Evolutionary conservation across 2,329 filamentous ascomycete species (phyloP).

Genomic region (Pseudogymnoascus sp.): DNA sequence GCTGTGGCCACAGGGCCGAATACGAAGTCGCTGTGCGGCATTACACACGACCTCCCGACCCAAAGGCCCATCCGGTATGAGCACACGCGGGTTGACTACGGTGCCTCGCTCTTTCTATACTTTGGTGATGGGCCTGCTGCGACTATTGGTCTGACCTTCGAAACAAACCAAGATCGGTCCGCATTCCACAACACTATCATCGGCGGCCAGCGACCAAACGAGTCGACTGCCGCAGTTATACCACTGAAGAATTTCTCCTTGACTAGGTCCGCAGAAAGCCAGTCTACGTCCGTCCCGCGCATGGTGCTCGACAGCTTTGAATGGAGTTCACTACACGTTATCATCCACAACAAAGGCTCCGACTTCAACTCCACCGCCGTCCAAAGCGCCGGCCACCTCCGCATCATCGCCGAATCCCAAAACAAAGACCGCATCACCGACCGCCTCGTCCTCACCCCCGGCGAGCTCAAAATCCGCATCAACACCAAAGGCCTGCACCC

Average conservation of each 20-base stretch:
- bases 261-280: conserved; percentile 43
- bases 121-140: conserved; percentile 34
- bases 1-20: conserved; percentile 70
- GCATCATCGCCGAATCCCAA: conserved; percentile 67
- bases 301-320: conserved; percentile 31
- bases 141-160: conserved; percentile 71
- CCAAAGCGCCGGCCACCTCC: conserved; percentile 64
- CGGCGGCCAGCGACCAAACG: conserved; percentile 43
- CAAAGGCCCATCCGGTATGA: conserved; percentile 68
- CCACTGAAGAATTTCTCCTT: conserved; percentile 59
- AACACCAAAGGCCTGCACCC: conserved; percentile 41
- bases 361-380: conserved; percentile 45
- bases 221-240: conserved; percentile 64
- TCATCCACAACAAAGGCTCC: conserved; percentile 57
- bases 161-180: conserved; percentile 62
- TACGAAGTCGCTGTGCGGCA: conserved; percentile 68
- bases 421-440: conserved; percentile 69
- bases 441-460: conserved; percentile 70
- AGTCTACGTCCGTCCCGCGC: conserved; percentile 10
- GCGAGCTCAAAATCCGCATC: conserved; percentile 62
- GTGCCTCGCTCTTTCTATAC: conserved; percentile 59
- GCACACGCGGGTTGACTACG: conserved; percentile 64
- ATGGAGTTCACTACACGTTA: conserved; percentile 63
- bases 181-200: conserved; percentile 66
- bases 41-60: conserved; percentile 62